Conservation (phyloP, 2,329 filamentous ascomycete genomes). For the Penicillium digitatum region DNA sequence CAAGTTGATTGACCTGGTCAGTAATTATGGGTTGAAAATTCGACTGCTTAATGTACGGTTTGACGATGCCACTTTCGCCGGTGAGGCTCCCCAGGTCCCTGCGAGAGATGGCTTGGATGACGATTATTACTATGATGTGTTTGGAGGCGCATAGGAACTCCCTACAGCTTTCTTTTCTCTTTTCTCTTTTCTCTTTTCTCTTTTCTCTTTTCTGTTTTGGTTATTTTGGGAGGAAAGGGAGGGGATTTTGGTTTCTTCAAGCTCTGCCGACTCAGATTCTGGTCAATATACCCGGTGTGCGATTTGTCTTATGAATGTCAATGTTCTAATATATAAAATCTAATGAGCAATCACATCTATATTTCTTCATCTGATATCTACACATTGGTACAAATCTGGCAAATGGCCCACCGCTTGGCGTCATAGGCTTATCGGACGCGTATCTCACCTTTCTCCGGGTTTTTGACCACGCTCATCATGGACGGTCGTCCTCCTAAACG, state of each 20-base stretch:
- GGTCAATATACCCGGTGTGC: slow-evolving; percentile 13
- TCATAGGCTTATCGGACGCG: slow-evolving; percentile 20
- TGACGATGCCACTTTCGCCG: slow-evolving; percentile 68
- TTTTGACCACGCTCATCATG: slow-evolving; percentile 27
- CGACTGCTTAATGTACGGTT: slow-evolving; percentile 84
- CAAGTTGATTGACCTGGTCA: slow-evolving; percentile 78
- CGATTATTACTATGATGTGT: slow-evolving; percentile 87
- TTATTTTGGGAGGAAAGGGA: not conserved
- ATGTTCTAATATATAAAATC: not conserved
- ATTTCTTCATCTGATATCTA: not conserved
- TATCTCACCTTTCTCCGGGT: slow-evolving; percentile 11
- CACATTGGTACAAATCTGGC: not conserved
- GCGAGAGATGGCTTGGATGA: slow-evolving; percentile 82
- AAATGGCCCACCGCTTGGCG: slow-evolving; percentile 9
- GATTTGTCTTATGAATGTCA: not conserved
- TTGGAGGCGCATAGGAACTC: slow-evolving; percentile 35
- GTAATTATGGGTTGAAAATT: slow-evolving; percentile 89
- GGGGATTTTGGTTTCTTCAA: not conserved
- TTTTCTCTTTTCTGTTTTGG: too few species aligned
- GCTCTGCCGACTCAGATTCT: slow-evolving; percentile 1
- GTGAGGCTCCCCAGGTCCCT: slow-evolving; percentile 72
- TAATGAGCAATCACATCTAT: not conserved
- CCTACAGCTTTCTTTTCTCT: not conserved
- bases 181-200: not conserved
- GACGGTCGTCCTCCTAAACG: slow-evolving; percentile 36